These are phyloP conservation scores for Entonaema liquescens DNA, from an alignment of 495 filamentous ascomycete species.

Conservation along the genomic window DNA sequence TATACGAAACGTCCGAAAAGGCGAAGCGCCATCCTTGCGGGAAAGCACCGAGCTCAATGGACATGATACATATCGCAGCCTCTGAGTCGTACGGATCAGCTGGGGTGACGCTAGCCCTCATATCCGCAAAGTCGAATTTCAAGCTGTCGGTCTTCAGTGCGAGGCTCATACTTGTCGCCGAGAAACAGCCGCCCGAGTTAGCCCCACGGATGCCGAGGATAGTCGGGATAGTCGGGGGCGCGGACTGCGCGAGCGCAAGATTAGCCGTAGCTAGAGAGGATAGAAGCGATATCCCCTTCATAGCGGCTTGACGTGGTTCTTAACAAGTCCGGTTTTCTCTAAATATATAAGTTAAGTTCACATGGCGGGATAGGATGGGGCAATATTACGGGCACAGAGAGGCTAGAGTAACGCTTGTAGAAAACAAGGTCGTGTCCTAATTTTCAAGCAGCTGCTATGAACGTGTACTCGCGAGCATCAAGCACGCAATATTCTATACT, in stretches of 20 bases:
- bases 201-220: constrained; percentile 37
- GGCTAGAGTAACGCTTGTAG: not conserved
- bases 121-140: constrained; percentile 33
- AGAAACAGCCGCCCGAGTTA: constrained; percentile 34
- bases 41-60: constrained; percentile 33
- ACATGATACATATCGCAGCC: constrained; percentile 37
- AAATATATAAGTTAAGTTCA: not conserved
- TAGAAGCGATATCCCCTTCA: constrained; percentile 12
- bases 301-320: not conserved
- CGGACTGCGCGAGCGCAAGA: constrained; percentile 21
- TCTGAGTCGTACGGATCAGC: constrained; percentile 28
- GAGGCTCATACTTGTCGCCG: constrained; percentile 29
- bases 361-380: not conserved
- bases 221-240: constrained; percentile 24
- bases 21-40: constrained; percentile 34
- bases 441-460: not conserved
- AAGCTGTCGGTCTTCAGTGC: constrained; percentile 9
- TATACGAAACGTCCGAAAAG: constrained; percentile 27
- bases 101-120: constrained; percentile 34
- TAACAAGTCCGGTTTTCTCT: not conserved
- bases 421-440: not conserved
- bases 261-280: constrained; percentile 9
- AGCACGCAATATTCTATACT: constrained; percentile 14
- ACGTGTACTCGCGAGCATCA: not conserved
- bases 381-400: not conserved